These are phyloP conservation scores for Xanthoconium separans DNA, from an alignment of 1,284 basidiomycete species.

Conservation along the genomic window DNA sequence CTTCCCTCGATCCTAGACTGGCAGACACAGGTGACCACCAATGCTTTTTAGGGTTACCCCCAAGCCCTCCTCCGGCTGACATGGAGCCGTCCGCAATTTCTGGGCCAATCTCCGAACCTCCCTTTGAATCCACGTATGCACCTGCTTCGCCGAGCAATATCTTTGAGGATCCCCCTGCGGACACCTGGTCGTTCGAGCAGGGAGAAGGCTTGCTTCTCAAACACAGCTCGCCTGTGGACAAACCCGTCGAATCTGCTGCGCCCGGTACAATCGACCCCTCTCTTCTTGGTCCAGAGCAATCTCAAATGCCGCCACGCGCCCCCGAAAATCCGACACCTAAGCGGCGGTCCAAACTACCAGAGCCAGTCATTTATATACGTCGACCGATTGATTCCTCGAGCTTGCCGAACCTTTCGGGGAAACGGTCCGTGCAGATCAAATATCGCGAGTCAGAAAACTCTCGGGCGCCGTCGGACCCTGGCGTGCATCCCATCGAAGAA, in stretches of 20 bases:
- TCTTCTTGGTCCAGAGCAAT: conserved; percentile 22
- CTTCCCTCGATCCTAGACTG: conserved; percentile 7
- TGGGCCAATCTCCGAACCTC: not conserved
- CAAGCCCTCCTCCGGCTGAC: conserved; percentile 21
- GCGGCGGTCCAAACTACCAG: conserved; percentile 17
- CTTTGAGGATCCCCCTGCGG: conserved; percentile 1
- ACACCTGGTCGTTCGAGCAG: conserved; percentile 16
- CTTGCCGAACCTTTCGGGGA: conserved; percentile 21
- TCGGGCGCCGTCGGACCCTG: not conserved
- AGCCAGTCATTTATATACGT: conserved; percentile 31
- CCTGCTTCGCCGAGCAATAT: conserved; percentile 2
- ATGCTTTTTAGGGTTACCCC: conserved; percentile 30
- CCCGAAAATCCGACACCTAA: not conserved
- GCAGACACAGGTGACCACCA: conserved; percentile 7
- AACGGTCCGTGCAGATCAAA: conserved; percentile 32
- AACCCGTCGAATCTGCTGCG: not conserved
- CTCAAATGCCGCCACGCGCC: not conserved
- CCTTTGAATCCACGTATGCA: conserved; percentile 2
- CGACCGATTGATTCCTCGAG: conserved; percentile 25
- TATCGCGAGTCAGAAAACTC: conserved; percentile 21
- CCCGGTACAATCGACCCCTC: conserved; percentile 31
- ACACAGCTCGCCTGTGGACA: not conserved
- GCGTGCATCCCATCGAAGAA: not conserved
- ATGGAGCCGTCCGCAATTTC: not conserved
- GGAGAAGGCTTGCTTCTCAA: not conserved